These are phyloP conservation scores for Acanthamoeba sp. DNA, from an alignment of 208 protist species.

Conservation along the genomic window DNA sequence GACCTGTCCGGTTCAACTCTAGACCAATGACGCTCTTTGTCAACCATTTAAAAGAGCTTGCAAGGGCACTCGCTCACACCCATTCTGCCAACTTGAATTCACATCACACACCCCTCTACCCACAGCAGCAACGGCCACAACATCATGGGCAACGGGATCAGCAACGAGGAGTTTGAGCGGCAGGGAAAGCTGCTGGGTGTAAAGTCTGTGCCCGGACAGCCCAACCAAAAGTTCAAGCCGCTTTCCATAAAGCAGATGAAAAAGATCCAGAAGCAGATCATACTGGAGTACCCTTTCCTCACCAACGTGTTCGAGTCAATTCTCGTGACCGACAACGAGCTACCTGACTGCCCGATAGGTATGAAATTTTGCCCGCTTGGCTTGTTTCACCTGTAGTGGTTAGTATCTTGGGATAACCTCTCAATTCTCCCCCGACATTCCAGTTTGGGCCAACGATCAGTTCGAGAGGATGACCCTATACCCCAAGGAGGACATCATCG, in stretches of 20 bases:
- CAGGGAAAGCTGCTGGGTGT: slow-evolving; percentile 42
- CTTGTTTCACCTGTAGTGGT: too few relatives aligned
- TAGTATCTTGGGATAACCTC: too few relatives aligned
- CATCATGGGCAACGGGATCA: slow-evolving; percentile 12
- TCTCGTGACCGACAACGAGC: slow-evolving; percentile 23
- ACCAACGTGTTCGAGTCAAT: slow-evolving; percentile 60
- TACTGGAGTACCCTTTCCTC: slow-evolving; percentile 16
- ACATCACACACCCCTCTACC: background rate
- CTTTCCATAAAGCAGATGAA: slow-evolving; percentile 24
- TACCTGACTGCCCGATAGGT: slow-evolving; percentile 34
- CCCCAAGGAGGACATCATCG: slow-evolving; percentile 67
- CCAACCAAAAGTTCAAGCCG: slow-evolving; percentile 40
- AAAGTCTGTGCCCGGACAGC: slow-evolving; percentile 21
- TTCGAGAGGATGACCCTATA: slow-evolving; percentile 72
- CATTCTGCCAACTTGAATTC: too few relatives aligned
- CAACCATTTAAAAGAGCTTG: too few relatives aligned
- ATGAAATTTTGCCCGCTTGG: too few relatives aligned
- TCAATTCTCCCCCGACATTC: too few relatives aligned
- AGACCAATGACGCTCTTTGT: too few relatives aligned
- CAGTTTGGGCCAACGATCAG: slow-evolving; percentile 67
- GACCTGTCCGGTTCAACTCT: too few relatives aligned
- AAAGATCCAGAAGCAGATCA: slow-evolving; percentile 38
- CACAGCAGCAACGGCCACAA: background rate
- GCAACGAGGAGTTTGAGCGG: slow-evolving; percentile 50
- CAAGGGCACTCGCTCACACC: too few relatives aligned